Conservation (phyloP, 257 asterid species). For the Avicennia marina region DNA sequence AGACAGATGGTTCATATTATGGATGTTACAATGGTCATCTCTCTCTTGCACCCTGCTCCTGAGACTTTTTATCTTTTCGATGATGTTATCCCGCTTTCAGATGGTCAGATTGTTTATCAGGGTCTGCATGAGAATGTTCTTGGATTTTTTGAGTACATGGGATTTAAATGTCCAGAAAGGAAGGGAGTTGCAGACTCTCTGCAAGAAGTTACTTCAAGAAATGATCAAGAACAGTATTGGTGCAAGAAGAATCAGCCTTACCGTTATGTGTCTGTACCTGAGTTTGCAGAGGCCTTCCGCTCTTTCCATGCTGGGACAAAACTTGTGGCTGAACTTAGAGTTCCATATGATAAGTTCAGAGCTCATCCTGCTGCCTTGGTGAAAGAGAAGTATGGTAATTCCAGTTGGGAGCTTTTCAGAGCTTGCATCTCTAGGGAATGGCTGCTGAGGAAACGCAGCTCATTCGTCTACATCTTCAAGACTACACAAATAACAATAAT, state of each 20-base stretch:
- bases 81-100: slow-evolving; percentile 60
- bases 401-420: slow-evolving; percentile 47
- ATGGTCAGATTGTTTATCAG: slow-evolving; percentile 49
- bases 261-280: slow-evolving; percentile 43
- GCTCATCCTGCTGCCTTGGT: slow-evolving; percentile 71
- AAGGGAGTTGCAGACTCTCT: slow-evolving; percentile 82
- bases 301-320: slow-evolving; percentile 44
- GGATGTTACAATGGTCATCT: slow-evolving; percentile 44
- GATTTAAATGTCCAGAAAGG: slow-evolving; percentile 70
- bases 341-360: slow-evolving; percentile 44
- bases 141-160: slow-evolving; percentile 55
- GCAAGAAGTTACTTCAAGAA: slow-evolving; percentile 79
- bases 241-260: slow-evolving; percentile 45
- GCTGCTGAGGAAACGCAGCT: not conserved
- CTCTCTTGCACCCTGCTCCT: slow-evolving; percentile 77
- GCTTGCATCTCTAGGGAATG: slow-evolving; percentile 24
- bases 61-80: slow-evolving; percentile 60
- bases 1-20: not conserved
- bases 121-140: slow-evolving; percentile 42
- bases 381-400: slow-evolving; percentile 54
- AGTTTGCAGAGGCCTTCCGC: slow-evolving; percentile 45
- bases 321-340: slow-evolving; percentile 37
- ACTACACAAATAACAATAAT: not conserved
- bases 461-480: not conserved
- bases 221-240: slow-evolving; percentile 84